phyloP scores from a whole-genome alignment of 176 grass and related monocot genomes.

The Lolium rigidum region DNA sequence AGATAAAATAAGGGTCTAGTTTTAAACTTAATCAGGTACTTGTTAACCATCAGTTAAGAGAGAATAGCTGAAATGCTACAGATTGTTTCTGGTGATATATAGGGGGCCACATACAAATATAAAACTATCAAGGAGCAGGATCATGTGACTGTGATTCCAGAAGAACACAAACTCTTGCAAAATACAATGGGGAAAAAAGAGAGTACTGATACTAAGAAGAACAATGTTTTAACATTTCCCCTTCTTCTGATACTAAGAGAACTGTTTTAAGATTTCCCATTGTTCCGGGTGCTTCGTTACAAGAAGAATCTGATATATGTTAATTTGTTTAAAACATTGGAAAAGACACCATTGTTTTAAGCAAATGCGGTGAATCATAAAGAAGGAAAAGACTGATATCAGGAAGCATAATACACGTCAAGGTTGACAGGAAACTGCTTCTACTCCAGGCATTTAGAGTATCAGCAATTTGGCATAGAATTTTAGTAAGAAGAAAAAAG shows the following conservation, averaged over 20 bases:
- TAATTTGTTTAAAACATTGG: no score
- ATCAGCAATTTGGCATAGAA: background rate
- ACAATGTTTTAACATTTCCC: no score
- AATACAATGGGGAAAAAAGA: background rate
- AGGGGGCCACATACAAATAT: background rate
- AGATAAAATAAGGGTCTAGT: background rate
- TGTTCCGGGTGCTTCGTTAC: background rate
- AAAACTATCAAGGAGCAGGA: background rate
- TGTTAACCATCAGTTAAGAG: background rate
- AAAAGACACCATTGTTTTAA: background rate
- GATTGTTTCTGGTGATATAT: background rate
- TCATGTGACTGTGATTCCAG: background rate
- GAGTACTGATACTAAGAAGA: background rate
- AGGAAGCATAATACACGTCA: background rate
- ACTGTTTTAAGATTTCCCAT: background rate
- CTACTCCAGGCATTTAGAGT: background rate
- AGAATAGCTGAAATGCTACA: background rate
- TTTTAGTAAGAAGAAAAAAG: background rate
- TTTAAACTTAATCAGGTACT: background rate
- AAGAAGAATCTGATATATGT: background rate
- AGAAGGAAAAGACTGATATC: background rate
- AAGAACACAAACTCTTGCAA: background rate
- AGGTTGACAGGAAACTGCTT: slow-evolving; percentile 11
- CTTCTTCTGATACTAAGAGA: background rate
- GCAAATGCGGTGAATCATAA: background rate